phyloP scores from a whole-genome alignment of 495 filamentous ascomycete species.

The Penicilliopsis zonata region DNA sequence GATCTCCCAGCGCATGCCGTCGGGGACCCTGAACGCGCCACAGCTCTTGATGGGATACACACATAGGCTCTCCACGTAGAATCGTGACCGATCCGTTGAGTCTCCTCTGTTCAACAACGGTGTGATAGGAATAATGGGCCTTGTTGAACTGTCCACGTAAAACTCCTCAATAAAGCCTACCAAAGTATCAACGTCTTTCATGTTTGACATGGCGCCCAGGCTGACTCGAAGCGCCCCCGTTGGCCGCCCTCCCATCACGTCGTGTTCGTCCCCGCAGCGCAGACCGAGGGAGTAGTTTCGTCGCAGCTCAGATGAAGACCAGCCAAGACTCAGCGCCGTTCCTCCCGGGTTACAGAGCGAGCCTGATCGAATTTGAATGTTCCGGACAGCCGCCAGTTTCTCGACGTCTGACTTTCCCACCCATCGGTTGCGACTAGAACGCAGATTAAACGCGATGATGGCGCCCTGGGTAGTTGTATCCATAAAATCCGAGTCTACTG shows the following conservation, averaged over 20 bases:
- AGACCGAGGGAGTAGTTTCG: constrained; percentile 71
- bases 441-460: constrained; percentile 73
- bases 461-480: constrained; percentile 51
- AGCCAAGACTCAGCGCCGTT: constrained; percentile 51
- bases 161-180: constrained; percentile 66
- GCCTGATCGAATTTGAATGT: constrained; percentile 73
- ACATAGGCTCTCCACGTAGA: constrained; percentile 47
- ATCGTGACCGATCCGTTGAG: constrained; percentile 13
- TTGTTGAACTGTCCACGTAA: constrained; percentile 61
- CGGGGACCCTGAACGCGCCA: constrained; percentile 60
- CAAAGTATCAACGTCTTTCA: constrained; percentile 60
- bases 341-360: constrained; percentile 89
- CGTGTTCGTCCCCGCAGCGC: constrained; percentile 67
- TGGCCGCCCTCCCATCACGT: constrained; percentile 70
- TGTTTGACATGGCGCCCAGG: constrained; percentile 77
- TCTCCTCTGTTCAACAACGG: no score
- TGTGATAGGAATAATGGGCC: constrained; percentile 13
- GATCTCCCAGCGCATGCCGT: constrained; percentile 57
- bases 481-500: constrained; percentile 24
- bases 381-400: constrained; percentile 63
- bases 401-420: constrained; percentile 75
- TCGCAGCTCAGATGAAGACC: constrained; percentile 68
- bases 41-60: constrained; percentile 88
- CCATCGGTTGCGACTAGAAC: constrained; percentile 54
- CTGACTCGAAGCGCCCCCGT: constrained; percentile 80